Percentiles rank a stretch among this genome's conserved stretches.
Evolutionary conservation across 2,329 filamentous ascomycete genomes (phyloP).

Genomic region (Apiospora sp.): DNA sequence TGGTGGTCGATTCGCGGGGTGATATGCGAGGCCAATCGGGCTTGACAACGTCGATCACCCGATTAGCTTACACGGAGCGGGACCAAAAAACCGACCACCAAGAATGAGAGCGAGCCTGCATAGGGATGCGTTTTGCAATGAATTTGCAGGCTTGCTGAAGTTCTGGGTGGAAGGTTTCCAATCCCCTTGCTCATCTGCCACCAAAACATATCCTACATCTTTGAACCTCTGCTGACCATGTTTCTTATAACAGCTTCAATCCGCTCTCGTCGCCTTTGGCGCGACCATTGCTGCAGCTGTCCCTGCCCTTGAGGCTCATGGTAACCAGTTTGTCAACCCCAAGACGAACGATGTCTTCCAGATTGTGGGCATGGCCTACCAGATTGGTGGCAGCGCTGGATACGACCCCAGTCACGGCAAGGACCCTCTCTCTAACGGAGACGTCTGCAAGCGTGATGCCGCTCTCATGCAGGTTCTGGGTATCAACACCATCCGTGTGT

Average conservation of each 20-base stretch:
- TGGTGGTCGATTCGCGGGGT: not conserved
- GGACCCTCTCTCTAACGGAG: constrained; percentile 67
- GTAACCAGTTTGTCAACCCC: constrained; percentile 67
- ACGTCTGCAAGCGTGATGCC: constrained; percentile 69
- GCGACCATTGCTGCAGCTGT: constrained; percentile 64
- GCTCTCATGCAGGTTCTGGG: constrained; percentile 71
- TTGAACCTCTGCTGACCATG: not conserved
- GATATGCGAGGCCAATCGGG: not conserved
- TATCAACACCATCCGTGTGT: constrained; percentile 74
- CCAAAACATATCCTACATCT: not conserved
- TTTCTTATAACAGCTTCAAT: constrained; percentile 44
- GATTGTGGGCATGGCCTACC: constrained; percentile 73
- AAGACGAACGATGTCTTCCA: constrained; percentile 67
- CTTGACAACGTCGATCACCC: not conserved
- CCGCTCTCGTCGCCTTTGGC: constrained; percentile 60
- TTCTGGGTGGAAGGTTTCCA: not conserved
- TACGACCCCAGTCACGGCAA: constrained; percentile 62
- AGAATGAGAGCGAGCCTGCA: not conserved
- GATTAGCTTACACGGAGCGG: not conserved
- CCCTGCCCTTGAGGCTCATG: constrained; percentile 62
- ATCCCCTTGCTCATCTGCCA: not conserved
- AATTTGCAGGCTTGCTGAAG: not conserved
- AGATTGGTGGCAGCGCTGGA: constrained; percentile 70
- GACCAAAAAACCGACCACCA: constrained; percentile 3
- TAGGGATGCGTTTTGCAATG: not conserved